Conservation (phyloP, 2,329 filamentous ascomycete genomes). For the Leptographium galeiforme region DNA sequence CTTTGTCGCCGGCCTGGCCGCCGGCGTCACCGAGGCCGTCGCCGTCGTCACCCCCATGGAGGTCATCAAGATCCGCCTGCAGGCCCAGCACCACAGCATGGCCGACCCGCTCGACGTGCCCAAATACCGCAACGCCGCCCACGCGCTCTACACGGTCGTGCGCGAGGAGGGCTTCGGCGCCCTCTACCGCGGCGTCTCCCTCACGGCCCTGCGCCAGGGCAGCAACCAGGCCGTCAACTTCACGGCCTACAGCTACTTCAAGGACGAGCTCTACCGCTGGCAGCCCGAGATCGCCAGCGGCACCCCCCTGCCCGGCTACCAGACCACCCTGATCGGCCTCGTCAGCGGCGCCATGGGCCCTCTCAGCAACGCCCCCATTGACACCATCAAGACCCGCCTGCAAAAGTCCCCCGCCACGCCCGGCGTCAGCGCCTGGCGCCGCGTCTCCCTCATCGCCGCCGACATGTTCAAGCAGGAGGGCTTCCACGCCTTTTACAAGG, state of each 20-base stretch:
- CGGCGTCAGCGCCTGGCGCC: slow-evolving; percentile 65
- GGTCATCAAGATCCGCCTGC: slow-evolving; percentile 95
- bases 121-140: slow-evolving; percentile 91
- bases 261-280: slow-evolving; percentile 57
- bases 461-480: slow-evolving; percentile 67
- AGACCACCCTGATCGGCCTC: slow-evolving; percentile 83
- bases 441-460: slow-evolving; percentile 64
- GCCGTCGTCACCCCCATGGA: slow-evolving; percentile 97
- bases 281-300: slow-evolving; percentile 55
- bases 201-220: slow-evolving; percentile 88
- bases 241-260: slow-evolving; percentile 92
- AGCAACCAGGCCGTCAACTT: slow-evolving; percentile 98
- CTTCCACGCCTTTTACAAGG: slow-evolving; percentile 92
- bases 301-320: slow-evolving; percentile 62
- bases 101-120: slow-evolving; percentile 90
- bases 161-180: slow-evolving; percentile 81
- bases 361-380: slow-evolving; percentile 91
- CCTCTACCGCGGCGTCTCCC: slow-evolving; percentile 81
- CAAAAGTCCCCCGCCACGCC: slow-evolving; percentile 77
- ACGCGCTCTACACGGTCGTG: slow-evolving; percentile 72
- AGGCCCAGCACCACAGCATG: slow-evolving; percentile 96
- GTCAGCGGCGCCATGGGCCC: slow-evolving; percentile 91
- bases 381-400: slow-evolving; percentile 95
- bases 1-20: slow-evolving; percentile 62
- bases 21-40: slow-evolving; percentile 92